Conservation (phyloP, 108 stramenopile genomes). For the Nitzschia sp. region DNA sequence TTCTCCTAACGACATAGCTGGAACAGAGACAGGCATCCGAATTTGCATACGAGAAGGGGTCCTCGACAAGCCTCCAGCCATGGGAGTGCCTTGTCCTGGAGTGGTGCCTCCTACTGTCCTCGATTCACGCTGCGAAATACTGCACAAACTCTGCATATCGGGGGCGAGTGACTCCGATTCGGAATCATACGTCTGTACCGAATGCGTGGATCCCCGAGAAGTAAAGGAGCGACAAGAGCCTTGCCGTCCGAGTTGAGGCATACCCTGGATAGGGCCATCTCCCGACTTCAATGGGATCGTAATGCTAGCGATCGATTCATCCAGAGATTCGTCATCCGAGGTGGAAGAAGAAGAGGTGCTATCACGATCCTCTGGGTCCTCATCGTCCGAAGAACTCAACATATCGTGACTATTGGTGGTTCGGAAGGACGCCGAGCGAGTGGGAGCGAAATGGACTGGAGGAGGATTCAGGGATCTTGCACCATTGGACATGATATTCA, state of each 20-base stretch:
- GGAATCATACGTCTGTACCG: constrained; percentile 1
- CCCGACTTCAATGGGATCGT: constrained; percentile 9
- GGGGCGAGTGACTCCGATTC: constrained; percentile 31
- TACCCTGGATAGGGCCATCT: background rate
- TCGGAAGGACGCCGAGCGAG: background rate
- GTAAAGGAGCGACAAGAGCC: background rate
- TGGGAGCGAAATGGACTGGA: background rate
- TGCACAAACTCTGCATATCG: constrained; percentile 30
- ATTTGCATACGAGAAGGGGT: background rate
- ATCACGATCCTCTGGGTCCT: background rate
- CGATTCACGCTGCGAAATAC: constrained; percentile 13
- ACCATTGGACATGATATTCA: background rate
- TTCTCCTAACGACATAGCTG: background rate
- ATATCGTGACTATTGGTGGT: background rate
- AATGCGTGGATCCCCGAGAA: constrained; percentile 12
- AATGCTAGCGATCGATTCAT: constrained; percentile 8
- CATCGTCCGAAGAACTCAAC: constrained; percentile 8
- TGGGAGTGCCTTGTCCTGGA: background rate
- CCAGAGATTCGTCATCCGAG: constrained; percentile 3
- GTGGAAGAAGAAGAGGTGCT: background rate
- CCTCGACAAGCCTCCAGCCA: background rate
- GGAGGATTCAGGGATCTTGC: background rate
- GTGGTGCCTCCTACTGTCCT: background rate
- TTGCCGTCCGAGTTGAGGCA: background rate
- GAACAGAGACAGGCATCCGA: background rate